A percentile compares a stretch with the other conserved stretches of the same genome.
Conservation (phyloP, 2,329 filamentous ascomycete species). For the Septoria petroselini region DNA sequence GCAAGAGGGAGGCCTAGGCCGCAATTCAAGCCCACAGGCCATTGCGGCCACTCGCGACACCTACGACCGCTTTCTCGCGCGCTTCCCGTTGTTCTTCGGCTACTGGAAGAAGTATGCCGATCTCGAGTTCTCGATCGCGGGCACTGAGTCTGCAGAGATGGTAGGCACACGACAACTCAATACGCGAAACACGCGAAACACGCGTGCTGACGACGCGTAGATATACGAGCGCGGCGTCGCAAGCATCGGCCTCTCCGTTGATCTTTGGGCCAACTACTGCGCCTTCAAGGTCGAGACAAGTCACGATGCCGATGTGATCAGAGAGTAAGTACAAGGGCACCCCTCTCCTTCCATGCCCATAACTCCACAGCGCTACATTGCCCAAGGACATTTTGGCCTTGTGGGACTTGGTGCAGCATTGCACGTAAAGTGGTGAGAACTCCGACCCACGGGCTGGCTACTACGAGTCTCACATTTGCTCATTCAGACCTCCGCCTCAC, state of each 20-base stretch:
- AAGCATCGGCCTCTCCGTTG: slow-evolving; percentile 88
- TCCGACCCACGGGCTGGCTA: slow-evolving; percentile 29
- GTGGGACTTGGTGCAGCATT: slow-evolving; percentile 17
- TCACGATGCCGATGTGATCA: slow-evolving; percentile 88
- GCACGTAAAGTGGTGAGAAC: slow-evolving; percentile 32
- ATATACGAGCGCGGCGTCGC: slow-evolving; percentile 94
- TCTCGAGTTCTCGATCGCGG: slow-evolving; percentile 92
- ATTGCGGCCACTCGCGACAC: slow-evolving; percentile 81
- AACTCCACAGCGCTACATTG: slow-evolving; percentile 20
- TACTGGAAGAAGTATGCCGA: slow-evolving; percentile 99
- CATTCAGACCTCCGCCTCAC: slow-evolving; percentile 28
- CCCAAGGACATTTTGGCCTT: slow-evolving; percentile 18
- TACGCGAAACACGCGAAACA: slow-evolving; percentile 34
- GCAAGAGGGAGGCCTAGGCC: slow-evolving; percentile 88
- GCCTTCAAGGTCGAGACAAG: slow-evolving; percentile 97
- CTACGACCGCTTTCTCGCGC: slow-evolving; percentile 89
- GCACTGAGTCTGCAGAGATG: slow-evolving; percentile 96
- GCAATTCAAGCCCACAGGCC: slow-evolving; percentile 92
- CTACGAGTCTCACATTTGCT: slow-evolving; percentile 34
- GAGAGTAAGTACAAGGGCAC: slow-evolving; percentile 90
- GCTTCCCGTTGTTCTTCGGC: slow-evolving; percentile 92
- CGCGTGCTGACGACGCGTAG: slow-evolving; percentile 47
- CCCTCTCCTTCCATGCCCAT: slow-evolving; percentile 54
- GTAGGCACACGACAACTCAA: slow-evolving; percentile 49
- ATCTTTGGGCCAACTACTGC: slow-evolving; percentile 97